Evolutionary conservation across 495 filamentous ascomycete genomes (phyloP).

Genomic region (Neurospora sp.): DNA sequence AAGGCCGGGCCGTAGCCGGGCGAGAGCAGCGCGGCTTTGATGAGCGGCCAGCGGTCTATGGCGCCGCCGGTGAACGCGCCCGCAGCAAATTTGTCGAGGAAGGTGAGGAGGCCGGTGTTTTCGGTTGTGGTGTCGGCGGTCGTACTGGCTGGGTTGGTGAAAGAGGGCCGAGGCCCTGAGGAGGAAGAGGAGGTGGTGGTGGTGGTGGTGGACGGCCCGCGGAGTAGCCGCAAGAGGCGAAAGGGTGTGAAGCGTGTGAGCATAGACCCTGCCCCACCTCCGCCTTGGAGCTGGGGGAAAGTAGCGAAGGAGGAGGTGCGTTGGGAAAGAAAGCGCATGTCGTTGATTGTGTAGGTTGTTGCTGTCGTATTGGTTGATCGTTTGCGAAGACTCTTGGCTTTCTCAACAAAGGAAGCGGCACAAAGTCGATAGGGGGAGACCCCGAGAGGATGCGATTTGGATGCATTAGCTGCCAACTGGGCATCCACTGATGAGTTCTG

Average conservation of each 20-base stretch:
- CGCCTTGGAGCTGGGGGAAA: not conserved
- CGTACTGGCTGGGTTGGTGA: not conserved
- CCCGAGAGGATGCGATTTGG: not conserved
- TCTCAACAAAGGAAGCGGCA: not conserved
- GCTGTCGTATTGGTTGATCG: not conserved
- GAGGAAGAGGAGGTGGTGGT: not conserved
- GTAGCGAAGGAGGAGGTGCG: conserved; percentile 4
- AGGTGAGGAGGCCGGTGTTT: not conserved
- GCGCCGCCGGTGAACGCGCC: conserved; percentile 4
- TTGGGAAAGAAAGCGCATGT: not conserved
- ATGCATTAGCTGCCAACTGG: not conserved
- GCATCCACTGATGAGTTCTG: not conserved
- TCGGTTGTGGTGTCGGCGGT: not conserved
- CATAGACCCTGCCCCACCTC: not conserved
- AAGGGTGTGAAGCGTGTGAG: not conserved
- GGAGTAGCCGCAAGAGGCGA: not conserved
- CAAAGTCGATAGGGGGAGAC: not conserved
- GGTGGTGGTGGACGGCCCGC: not conserved
- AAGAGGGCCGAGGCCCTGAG: not conserved
- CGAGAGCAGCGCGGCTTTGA: conserved; percentile 5
- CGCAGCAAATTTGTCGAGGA: conserved; percentile 3
- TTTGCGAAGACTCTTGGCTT: not conserved
- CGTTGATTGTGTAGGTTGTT: conserved; percentile 11
- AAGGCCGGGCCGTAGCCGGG: conserved; percentile 5
- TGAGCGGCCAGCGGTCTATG: not conserved